These are phyloP conservation scores for Penicillium antarcticum DNA, from an alignment of 495 filamentous ascomycete species.

Conservation along the genomic window DNA sequence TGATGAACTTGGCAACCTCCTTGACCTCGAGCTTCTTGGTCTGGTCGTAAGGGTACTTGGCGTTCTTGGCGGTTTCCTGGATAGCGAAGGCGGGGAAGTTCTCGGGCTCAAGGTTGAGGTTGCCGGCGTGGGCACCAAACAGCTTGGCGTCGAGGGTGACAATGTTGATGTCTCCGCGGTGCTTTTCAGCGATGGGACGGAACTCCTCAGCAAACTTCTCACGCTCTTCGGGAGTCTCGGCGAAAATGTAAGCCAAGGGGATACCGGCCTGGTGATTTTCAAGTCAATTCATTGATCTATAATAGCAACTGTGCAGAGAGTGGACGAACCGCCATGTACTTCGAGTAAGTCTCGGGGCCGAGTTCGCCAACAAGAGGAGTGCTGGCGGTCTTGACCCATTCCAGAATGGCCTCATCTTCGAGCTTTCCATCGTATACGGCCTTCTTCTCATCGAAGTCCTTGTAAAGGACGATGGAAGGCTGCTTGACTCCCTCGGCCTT, in stretches of 20 bases:
- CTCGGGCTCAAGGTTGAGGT: slow-evolving; percentile 94
- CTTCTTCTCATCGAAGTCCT: slow-evolving; percentile 97
- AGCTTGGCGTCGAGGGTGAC: slow-evolving; percentile 95
- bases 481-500: slow-evolving; percentile 84
- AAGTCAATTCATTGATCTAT: slow-evolving; percentile 4
- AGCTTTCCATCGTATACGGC: slow-evolving; percentile 76
- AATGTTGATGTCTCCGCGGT: slow-evolving; percentile 87
- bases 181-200: slow-evolving; percentile 52
- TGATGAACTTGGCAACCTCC: slow-evolving; percentile 77
- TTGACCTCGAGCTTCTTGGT: slow-evolving; percentile 73
- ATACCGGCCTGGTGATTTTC: slow-evolving; percentile 62
- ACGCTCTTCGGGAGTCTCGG: slow-evolving; percentile 88
- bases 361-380: slow-evolving; percentile 95
- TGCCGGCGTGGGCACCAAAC: slow-evolving; percentile 92
- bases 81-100: slow-evolving; percentile 98
- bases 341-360: slow-evolving; percentile 94
- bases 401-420: slow-evolving; percentile 68
- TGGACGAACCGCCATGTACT: slow-evolving; percentile 80
- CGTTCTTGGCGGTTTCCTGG: slow-evolving; percentile 92
- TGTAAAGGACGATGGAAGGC: slow-evolving; percentile 92
- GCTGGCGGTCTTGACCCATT: slow-evolving; percentile 79
- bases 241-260: slow-evolving; percentile 96
- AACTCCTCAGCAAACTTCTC: slow-evolving; percentile 65
- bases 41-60: slow-evolving; percentile 95
- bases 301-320: not conserved